Evolutionary conservation across 208 protist species (phyloP).

Genomic region (Leishmania amazonensis): DNA sequence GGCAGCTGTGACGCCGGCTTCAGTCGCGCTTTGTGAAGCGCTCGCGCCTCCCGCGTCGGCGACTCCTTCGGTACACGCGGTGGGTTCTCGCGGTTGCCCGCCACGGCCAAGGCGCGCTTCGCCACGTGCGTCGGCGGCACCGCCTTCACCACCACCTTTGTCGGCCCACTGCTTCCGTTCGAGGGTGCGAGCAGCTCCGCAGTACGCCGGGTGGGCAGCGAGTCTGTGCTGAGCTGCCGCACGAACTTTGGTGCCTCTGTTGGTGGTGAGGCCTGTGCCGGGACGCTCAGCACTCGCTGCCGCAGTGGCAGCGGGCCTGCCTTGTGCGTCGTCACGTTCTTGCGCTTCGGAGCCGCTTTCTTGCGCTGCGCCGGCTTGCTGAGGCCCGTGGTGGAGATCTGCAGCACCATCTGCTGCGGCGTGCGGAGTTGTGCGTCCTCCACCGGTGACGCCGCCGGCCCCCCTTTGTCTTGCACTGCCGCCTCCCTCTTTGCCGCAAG

Average conservation of each 20-base stretch:
- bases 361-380: conserved; percentile 14
- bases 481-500: not conserved
- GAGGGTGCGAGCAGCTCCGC: conserved; percentile 9
- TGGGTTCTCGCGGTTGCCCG: conserved; percentile 11
- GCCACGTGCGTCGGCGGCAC: conserved; percentile 15
- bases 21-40: not conserved
- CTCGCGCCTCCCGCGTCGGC: conserved; percentile 14
- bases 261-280: not conserved
- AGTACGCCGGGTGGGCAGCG: conserved; percentile 6
- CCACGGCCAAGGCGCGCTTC: conserved; percentile 14
- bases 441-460: not conserved
- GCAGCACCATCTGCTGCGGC: conserved; percentile 28
- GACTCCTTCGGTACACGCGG: conserved; percentile 15
- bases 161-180: conserved; percentile 2
- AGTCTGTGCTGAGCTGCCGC: conserved; percentile 19
- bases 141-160: conserved; percentile 25
- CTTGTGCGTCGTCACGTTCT: not conserved
- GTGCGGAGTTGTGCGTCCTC: conserved; percentile 7
- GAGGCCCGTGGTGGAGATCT: conserved; percentile 29
- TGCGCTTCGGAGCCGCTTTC: conserved; percentile 9
- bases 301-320: not conserved
- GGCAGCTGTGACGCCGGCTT: conserved; percentile 12
- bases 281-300: conserved; percentile 23
- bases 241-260: conserved; percentile 14
- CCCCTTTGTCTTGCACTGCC: not conserved